Percentiles rank a stretch among this genome's conserved stretches.
These are phyloP conservation scores for Ceratocystiopsis minuta DNA, from an alignment of 2,329 filamentous ascomycete species.

Conservation along the genomic window DNA sequence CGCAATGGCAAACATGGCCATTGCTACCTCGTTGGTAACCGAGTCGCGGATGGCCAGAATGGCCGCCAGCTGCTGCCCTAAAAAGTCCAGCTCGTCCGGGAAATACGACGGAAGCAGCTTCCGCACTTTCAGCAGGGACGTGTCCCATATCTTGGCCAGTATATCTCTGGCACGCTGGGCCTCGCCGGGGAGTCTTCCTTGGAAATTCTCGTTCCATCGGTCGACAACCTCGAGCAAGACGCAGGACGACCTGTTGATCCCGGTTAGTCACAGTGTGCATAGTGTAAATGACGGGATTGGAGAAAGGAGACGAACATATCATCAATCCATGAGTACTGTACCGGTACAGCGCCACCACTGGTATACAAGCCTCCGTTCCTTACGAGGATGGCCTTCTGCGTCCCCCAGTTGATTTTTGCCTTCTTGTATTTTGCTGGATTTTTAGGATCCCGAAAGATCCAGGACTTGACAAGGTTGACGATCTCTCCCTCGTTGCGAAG, in stretches of 20 bases:
- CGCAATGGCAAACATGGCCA: not conserved
- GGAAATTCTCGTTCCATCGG: slow-evolving; percentile 2
- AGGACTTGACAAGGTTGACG: not conserved
- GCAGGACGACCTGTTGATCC: too few relatives aligned
- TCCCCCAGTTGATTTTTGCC: slow-evolving; percentile 1
- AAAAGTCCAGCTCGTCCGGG: not conserved
- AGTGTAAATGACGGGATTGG: too few relatives aligned
- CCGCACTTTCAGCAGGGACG: not conserved
- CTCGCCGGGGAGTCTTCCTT: not conserved
- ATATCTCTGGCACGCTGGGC: not conserved
- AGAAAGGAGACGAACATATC: too few relatives aligned
- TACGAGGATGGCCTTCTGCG: slow-evolving; percentile 4
- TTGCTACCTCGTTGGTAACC: not conserved
- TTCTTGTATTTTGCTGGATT: not conserved
- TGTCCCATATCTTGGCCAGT: not conserved
- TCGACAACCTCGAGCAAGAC: slow-evolving; percentile 1
- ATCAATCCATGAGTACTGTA: slow-evolving; percentile 3
- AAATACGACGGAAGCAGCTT: not conserved
- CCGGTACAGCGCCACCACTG: not conserved
- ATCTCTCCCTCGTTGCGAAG: not conserved
- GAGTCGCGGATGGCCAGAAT: slow-evolving; percentile 2
- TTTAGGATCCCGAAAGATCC: not conserved
- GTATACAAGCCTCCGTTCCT: slow-evolving; percentile 1
- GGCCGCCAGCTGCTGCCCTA: not conserved
- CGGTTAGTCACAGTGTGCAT: too few relatives aligned